These are phyloP conservation scores for Coemansia sp. DNA, from an alignment of 192 early-diverging fungal species.

Conservation along the genomic window DNA sequence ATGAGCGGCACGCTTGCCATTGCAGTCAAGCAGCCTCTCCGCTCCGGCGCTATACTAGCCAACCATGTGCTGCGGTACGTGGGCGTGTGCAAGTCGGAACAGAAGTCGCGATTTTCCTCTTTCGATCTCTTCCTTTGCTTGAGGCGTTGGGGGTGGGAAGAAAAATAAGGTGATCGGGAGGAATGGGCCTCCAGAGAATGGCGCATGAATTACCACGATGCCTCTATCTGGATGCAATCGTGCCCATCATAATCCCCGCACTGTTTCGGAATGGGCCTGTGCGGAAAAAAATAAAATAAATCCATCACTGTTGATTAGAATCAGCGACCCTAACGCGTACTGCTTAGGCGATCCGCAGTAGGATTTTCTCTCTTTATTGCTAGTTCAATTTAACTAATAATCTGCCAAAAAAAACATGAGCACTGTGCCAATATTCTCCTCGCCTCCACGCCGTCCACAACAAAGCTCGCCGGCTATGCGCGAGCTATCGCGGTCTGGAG, in stretches of 20 bases:
- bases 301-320: background rate
- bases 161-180: background rate
- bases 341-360: background rate
- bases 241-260: too few relatives aligned
- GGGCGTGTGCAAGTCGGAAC: too few relatives aligned
- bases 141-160: background rate
- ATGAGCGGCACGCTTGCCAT: background rate
- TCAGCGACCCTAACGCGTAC: background rate
- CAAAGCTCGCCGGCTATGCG: constrained; percentile 15
- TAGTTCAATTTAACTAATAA: background rate
- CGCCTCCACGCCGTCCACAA: constrained; percentile 29
- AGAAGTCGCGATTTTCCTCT: too few relatives aligned
- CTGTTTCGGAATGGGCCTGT: too few relatives aligned
- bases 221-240: too few relatives aligned
- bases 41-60: background rate
- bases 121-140: background rate
- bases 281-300: too few relatives aligned
- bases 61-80: constrained; percentile 14
- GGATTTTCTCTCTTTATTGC: background rate
- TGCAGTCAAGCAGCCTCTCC: background rate
- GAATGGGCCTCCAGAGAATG: background rate
- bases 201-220: too few relatives aligned
- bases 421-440: constrained; percentile 25
- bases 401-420: constrained; percentile 22
- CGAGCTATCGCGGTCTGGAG: constrained; percentile 34